These are phyloP conservation scores for Phytopythium montanum DNA, from an alignment of 352 stramenopile species.

Conservation along the genomic window DNA sequence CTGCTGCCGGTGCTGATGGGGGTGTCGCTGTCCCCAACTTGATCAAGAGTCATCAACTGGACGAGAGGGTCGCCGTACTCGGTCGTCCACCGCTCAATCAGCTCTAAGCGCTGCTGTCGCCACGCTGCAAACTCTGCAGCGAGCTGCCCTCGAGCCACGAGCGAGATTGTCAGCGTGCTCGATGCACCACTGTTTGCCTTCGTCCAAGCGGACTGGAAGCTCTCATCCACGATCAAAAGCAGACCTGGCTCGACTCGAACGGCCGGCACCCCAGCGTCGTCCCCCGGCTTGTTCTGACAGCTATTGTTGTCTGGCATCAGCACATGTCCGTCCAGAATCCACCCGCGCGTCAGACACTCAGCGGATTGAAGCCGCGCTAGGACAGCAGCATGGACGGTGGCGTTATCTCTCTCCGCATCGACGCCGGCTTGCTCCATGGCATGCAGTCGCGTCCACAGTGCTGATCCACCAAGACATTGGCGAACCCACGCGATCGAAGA, in stretches of 20 bases:
- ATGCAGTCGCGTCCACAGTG: slow-evolving; percentile 19
- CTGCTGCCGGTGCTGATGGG: slow-evolving; percentile 35
- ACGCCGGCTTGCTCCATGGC: slow-evolving; percentile 8
- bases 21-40: background rate
- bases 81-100: slow-evolving; percentile 39
- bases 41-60: background rate
- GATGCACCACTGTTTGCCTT: slow-evolving; percentile 5
- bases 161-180: background rate
- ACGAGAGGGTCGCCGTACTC: slow-evolving; percentile 49
- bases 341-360: slow-evolving; percentile 55
- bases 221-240: slow-evolving; percentile 46
- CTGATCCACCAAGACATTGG: slow-evolving; percentile 43
- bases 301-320: slow-evolving; percentile 22
- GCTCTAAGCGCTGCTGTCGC: slow-evolving; percentile 41
- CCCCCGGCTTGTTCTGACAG: background rate
- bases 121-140: slow-evolving; percentile 26
- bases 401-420: slow-evolving; percentile 16
- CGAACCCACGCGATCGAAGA: slow-evolving; percentile 48
- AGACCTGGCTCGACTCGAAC: slow-evolving; percentile 35
- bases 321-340: slow-evolving; percentile 61
- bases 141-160: slow-evolving; percentile 13
- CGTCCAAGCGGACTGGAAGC: slow-evolving; percentile 24
- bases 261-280: background rate
- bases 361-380: slow-evolving; percentile 41
- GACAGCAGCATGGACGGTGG: slow-evolving; percentile 31